A percentile compares a stretch with the other conserved stretches of the same genome.
Evolutionary conservation across 148 eudicot species (phyloP).

Genomic region (Pouteria glomerata): DNA sequence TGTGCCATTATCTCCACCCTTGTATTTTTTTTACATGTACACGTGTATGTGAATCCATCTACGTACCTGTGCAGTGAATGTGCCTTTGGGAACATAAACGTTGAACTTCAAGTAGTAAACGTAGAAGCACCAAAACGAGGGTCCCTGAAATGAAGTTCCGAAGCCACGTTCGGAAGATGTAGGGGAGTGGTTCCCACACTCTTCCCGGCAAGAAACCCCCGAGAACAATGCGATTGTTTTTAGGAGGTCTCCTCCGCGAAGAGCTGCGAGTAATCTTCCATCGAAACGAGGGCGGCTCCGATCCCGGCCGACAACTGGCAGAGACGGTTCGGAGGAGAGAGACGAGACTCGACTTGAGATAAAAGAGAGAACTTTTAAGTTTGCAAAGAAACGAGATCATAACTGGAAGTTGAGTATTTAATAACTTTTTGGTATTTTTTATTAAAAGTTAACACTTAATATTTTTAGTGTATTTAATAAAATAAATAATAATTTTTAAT

Average conservation of each 20-base stretch:
- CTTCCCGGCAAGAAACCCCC: slow-evolving; percentile 40
- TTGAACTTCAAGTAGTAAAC: slow-evolving; percentile 73
- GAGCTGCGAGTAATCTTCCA: slow-evolving; percentile 27
- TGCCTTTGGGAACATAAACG: slow-evolving; percentile 77
- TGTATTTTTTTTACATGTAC: too few species aligned
- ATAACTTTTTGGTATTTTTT: too few species aligned
- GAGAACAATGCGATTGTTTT: slow-evolving; percentile 57
- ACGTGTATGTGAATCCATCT: too few species aligned
- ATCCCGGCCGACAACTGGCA: not conserved
- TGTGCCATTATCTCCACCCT: too few species aligned
- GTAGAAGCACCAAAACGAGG: slow-evolving; percentile 73
- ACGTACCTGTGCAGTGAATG: not conserved
- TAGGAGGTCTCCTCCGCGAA: slow-evolving; percentile 51
- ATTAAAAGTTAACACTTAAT: too few species aligned
- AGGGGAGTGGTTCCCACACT: slow-evolving; percentile 58
- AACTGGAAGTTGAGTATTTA: too few species aligned
- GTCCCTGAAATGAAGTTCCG: slow-evolving; percentile 62
- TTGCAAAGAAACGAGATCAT: too few species aligned
- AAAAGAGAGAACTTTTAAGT: too few species aligned
- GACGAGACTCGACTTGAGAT: too few species aligned
- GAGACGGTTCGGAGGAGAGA: too few species aligned
- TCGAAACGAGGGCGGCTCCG: not conserved
- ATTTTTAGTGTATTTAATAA: too few species aligned
- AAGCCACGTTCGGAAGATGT: slow-evolving; percentile 66
- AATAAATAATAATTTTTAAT: too few species aligned